Percentiles rank a stretch among this genome's conserved stretches.
These are phyloP conservation scores for Alternaria atra DNA, from an alignment of 2,329 filamentous ascomycete species.

Conservation along the genomic window DNA sequence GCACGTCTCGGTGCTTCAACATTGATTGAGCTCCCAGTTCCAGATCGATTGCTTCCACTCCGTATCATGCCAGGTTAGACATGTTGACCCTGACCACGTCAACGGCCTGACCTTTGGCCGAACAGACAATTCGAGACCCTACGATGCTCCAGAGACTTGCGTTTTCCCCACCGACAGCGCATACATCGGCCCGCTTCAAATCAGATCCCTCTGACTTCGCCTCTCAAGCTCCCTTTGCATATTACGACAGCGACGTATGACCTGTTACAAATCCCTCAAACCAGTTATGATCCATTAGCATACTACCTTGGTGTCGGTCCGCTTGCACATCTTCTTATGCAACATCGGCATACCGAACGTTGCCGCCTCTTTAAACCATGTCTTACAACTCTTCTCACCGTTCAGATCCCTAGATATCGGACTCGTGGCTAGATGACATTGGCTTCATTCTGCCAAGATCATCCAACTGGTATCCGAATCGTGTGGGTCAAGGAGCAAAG, in stretches of 20 bases:
- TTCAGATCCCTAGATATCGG: neutral
- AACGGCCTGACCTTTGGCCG: neutral
- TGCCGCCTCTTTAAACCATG: slow-evolving; percentile 1
- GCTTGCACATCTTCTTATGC: slow-evolving; percentile 12
- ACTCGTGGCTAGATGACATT: slow-evolving; percentile 8
- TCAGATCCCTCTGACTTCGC: neutral
- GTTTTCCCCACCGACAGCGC: neutral
- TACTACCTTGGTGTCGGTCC: slow-evolving; percentile 16
- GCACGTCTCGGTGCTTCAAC: neutral
- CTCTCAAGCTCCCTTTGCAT: neutral
- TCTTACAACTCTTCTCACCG: neutral
- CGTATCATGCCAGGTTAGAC: neutral
- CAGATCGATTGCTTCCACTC: neutral
- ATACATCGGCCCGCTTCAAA: neutral
- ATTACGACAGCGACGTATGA: neutral
- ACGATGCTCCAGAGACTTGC: neutral
- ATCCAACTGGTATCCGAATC: neutral
- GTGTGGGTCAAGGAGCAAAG: slow-evolving; percentile 3
- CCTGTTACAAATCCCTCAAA: neutral
- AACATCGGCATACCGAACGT: slow-evolving; percentile 30
- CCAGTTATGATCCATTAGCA: neutral
- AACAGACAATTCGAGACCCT: neutral
- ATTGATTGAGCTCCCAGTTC: neutral
- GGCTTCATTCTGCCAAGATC: neutral
- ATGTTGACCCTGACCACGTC: neutral